Percentiles rank a stretch among this genome's conserved stretches.
Evolutionary conservation across 2,329 filamentous ascomycete species (phyloP).

Genomic region (Phyllosticta capitalensis): DNA sequence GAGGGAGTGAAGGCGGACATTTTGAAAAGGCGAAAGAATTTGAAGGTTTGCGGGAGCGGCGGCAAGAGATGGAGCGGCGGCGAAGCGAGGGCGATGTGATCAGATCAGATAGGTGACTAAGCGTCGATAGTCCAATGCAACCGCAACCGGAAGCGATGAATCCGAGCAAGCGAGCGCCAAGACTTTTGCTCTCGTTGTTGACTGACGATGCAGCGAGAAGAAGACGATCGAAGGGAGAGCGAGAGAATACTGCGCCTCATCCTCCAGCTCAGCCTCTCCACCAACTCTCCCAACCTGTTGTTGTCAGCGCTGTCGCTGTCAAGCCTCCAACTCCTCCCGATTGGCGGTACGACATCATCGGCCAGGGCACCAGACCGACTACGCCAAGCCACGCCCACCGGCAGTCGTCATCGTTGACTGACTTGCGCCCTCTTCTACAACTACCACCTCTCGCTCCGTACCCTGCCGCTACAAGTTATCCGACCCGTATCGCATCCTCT

Average conservation of each 20-base stretch:
- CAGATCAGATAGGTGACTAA: slow-evolving; percentile 5
- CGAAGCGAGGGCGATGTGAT: slow-evolving; percentile 1
- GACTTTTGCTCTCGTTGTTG: not conserved
- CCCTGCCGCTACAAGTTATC: not conserved
- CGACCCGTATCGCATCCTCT: not conserved
- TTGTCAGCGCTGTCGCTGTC: not conserved
- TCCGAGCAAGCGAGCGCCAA: not conserved
- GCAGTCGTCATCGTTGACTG: slow-evolving; percentile 7
- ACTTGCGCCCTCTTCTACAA: slow-evolving; percentile 3
- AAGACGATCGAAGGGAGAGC: not conserved
- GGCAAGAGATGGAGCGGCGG: slow-evolving; percentile 11
- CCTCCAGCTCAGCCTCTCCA: not conserved
- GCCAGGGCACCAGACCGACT: not conserved
- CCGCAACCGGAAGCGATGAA: not conserved
- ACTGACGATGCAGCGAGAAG: not conserved
- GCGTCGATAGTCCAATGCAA: no score
- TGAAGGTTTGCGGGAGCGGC: slow-evolving; percentile 6
- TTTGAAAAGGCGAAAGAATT: slow-evolving; percentile 13
- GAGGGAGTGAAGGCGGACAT: slow-evolving; percentile 49
- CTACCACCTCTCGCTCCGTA: not conserved
- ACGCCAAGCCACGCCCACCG: not conserved
- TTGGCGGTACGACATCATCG: not conserved
- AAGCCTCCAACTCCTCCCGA: not conserved
- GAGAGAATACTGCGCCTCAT: no score
- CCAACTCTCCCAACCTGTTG: not conserved